Evolutionary conservation across 164 flowering plant species (phyloP).

Genomic region (Buxus sempervirens): DNA sequence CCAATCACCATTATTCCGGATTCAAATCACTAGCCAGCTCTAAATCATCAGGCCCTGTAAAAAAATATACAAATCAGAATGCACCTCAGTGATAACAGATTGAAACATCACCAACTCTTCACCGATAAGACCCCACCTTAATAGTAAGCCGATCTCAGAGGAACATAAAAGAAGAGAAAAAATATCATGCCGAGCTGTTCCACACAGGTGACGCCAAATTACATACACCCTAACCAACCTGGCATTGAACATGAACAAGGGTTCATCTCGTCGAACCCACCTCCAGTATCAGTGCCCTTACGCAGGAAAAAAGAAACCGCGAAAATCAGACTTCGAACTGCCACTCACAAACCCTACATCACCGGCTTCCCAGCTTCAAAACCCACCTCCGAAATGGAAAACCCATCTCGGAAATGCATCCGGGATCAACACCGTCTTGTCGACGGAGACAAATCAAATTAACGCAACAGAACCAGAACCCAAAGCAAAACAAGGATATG

Average conservation of each 20-base stretch:
- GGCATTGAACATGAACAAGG: too few relatives aligned
- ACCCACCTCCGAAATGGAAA: conserved; percentile 20
- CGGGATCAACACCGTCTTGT: not conserved
- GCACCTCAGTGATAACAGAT: not conserved
- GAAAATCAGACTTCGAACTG: too few relatives aligned
- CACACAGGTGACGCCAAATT: too few relatives aligned
- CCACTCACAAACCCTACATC: not conserved
- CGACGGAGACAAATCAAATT: not conserved
- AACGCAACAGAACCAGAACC: not conserved
- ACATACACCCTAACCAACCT: too few relatives aligned
- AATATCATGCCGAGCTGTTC: too few relatives aligned
- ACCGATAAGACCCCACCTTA: too few relatives aligned
- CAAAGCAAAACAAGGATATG: not conserved
- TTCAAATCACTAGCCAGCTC: conserved; percentile 7
- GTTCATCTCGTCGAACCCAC: too few relatives aligned
- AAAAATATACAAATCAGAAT: not conserved
- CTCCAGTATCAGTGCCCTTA: too few relatives aligned
- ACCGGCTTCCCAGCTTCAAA: not conserved
- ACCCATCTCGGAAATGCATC: conserved; percentile 10
- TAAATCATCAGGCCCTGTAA: not conserved
- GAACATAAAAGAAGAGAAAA: too few relatives aligned
- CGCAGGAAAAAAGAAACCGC: too few relatives aligned
- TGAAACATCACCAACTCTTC: too few relatives aligned
- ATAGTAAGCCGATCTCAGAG: too few relatives aligned
- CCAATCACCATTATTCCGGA: conserved; percentile 11